phyloP scores from a whole-genome alignment of 2,329 filamentous ascomycete genomes.

The Fusarium graminum region DNA sequence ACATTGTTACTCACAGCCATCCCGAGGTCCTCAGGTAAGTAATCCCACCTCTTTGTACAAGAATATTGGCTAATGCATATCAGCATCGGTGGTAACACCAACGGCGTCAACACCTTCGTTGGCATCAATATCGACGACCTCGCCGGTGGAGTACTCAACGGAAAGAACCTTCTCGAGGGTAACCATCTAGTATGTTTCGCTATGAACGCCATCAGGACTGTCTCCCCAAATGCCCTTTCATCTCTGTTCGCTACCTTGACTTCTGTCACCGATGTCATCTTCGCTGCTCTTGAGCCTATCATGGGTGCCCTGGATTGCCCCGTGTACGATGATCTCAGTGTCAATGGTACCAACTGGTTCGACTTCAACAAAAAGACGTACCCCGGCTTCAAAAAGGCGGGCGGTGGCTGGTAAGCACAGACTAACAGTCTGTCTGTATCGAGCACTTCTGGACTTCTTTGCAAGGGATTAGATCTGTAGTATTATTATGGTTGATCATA shows the following conservation, averaged over 20 bases:
- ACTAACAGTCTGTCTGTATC: background rate
- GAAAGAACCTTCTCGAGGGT: conserved; percentile 57
- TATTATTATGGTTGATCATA: conserved; percentile 13
- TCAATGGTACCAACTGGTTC: conserved; percentile 41
- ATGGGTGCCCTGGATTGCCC: conserved; percentile 37
- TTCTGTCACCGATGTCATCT: conserved; percentile 29
- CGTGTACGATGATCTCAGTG: conserved; percentile 35
- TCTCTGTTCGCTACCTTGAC: conserved; percentile 53
- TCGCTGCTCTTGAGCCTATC: conserved; percentile 38
- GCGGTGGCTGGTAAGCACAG: conserved; percentile 29
- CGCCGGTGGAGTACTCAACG: conserved; percentile 60
- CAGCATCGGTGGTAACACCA: conserved; percentile 66
- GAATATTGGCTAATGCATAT: background rate
- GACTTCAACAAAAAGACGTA: conserved; percentile 39
- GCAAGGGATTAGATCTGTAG: background rate
- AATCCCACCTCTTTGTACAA: fast-evolving
- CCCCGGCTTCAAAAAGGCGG: conserved; percentile 44
- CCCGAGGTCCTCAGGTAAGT: conserved; percentile 54
- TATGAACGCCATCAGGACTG: conserved; percentile 56
- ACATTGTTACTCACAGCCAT: conserved; percentile 57
- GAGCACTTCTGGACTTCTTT: background rate
- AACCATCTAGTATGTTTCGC: conserved; percentile 62
- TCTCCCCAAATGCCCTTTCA: conserved; percentile 58
- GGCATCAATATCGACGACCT: conserved; percentile 60
- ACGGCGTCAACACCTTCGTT: conserved; percentile 63